Percentiles rank a stretch among this genome's conserved stretches.
phyloP scores from a whole-genome alignment of 495 filamentous ascomycete species.

The Lophiostoma macrostomum region DNA sequence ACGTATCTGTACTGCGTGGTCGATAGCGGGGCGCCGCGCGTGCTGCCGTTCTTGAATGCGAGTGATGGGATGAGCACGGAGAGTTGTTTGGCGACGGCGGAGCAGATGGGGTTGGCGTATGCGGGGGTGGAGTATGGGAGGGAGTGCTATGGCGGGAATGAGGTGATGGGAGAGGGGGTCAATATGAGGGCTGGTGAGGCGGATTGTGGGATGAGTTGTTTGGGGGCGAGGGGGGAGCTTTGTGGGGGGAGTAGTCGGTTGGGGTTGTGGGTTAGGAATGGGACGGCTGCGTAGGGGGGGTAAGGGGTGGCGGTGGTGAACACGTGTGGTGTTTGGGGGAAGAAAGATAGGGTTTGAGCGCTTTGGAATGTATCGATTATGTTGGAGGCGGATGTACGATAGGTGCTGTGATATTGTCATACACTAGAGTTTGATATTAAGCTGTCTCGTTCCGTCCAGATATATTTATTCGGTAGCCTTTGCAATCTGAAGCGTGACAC shows the following conservation, averaged over 20 bases:
- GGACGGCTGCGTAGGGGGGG: not conserved
- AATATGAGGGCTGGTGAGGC: not conserved
- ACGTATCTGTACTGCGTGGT: not conserved
- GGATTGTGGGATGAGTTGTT: constrained; percentile 6
- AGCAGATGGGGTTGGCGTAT: not conserved
- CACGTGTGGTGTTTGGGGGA: not conserved
- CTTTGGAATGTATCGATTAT: too few species aligned
- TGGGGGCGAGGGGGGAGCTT: constrained; percentile 3
- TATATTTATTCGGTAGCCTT: too few species aligned
- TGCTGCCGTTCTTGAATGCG: constrained; percentile 2
- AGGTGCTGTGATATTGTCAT: too few species aligned
- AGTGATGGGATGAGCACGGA: constrained; percentile 16
- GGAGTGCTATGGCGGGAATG: constrained; percentile 14
- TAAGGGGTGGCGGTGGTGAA: too few species aligned
- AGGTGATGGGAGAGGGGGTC: not conserved
- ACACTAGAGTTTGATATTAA: too few species aligned
- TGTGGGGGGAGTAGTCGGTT: constrained; percentile 10
- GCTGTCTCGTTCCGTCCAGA: too few species aligned
- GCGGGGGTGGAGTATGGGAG: constrained; percentile 17
- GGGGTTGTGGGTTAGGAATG: constrained; percentile 5
- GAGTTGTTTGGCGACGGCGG: constrained; percentile 12
- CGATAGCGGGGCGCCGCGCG: constrained; percentile 1
- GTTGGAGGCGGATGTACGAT: too few species aligned
- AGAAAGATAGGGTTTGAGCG: not conserved
- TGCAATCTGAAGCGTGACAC: too few species aligned